Evolutionary conservation across 2,329 filamentous ascomycete species (phyloP).

Genomic region (Scytalidium lignicola): DNA sequence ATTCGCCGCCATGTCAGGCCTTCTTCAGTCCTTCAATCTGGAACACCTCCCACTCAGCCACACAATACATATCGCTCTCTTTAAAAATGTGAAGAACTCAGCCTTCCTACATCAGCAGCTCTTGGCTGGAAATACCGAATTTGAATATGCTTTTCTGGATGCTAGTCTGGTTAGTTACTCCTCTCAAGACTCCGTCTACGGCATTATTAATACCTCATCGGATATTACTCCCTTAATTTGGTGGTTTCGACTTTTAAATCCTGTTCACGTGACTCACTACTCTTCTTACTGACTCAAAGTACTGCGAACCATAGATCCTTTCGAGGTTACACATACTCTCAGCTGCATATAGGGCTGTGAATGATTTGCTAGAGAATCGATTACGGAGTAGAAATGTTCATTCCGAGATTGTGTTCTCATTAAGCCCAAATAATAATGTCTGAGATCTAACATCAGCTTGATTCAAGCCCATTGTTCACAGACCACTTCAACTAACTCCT

Average conservation of each 20-base stretch:
- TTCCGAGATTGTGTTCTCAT: constrained; percentile 50
- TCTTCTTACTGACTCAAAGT: constrained; percentile 2
- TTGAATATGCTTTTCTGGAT: constrained; percentile 93
- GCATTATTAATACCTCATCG: no score
- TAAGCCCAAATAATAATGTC: constrained; percentile 52
- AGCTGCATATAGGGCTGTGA: constrained; percentile 45
- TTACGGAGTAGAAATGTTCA: constrained; percentile 48
- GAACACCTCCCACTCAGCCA: constrained; percentile 69
- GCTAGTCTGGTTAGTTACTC: constrained; percentile 60
- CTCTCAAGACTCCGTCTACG: not conserved
- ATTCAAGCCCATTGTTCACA: not conserved
- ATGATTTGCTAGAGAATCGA: constrained; percentile 34
- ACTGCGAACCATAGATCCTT: constrained; percentile 34
- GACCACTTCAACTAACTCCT: constrained; percentile 2
- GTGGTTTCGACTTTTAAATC: no score
- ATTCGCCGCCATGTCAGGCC: constrained; percentile 34
- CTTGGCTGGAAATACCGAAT: constrained; percentile 74
- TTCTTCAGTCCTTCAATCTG: constrained; percentile 59
- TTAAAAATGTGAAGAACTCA: constrained; percentile 71
- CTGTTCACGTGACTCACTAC: constrained; percentile 10
- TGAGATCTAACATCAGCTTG: constrained; percentile 1
- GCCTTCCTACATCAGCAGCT: constrained; percentile 76
- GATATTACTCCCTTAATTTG: no score
- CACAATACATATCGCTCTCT: constrained; percentile 69
- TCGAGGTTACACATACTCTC: constrained; percentile 42